phyloP scores from a whole-genome alignment of 2,329 filamentous ascomycete genomes.

The Dichotomopilus funicola region DNA sequence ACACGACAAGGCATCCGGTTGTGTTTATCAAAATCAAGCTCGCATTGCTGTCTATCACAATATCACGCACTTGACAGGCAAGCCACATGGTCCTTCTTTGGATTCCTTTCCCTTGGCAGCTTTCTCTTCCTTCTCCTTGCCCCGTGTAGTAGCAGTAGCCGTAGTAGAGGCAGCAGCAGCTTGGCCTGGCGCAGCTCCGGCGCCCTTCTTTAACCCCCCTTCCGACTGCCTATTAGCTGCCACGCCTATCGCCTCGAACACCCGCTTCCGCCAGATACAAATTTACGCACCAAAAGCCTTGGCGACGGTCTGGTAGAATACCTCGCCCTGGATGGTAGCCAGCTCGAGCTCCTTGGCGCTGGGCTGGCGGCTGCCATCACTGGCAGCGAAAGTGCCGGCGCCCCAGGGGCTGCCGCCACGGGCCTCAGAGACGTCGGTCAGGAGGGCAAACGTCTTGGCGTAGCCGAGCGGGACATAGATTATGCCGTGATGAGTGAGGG shows the following conservation, averaged over 20 bases:
- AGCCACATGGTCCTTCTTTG: slow-evolving; percentile 10
- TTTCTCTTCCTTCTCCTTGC: neutral
- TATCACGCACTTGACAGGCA: slow-evolving; percentile 9
- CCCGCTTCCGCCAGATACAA: neutral
- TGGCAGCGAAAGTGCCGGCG: slow-evolving; percentile 77
- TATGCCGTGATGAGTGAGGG: slow-evolving; percentile 86
- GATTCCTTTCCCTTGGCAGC: neutral
- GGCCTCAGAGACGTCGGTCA: slow-evolving; percentile 69
- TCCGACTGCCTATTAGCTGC: slow-evolving; percentile 19
- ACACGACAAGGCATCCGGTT: too few species aligned
- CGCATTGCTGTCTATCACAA: neutral
- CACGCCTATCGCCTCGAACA: neutral
- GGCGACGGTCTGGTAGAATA: slow-evolving; percentile 70
- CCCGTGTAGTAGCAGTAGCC: neutral
- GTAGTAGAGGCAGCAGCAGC: neutral
- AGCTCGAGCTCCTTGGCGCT: slow-evolving; percentile 67
- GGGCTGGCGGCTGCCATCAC: slow-evolving; percentile 80
- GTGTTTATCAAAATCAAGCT: too few species aligned
- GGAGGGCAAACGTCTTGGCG: slow-evolving; percentile 64
- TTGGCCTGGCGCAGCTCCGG: neutral
- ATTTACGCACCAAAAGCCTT: slow-evolving; percentile 63
- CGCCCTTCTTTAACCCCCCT: neutral
- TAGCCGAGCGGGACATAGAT: slow-evolving; percentile 95
- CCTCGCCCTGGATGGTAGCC: slow-evolving; percentile 75
- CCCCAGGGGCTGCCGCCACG: slow-evolving; percentile 90